Evolutionary conservation across 495 filamentous ascomycete species (phyloP), one percentile per base, ranked within the genome.

Genomic region (Aspergillus incahuasiensis): DNA sequence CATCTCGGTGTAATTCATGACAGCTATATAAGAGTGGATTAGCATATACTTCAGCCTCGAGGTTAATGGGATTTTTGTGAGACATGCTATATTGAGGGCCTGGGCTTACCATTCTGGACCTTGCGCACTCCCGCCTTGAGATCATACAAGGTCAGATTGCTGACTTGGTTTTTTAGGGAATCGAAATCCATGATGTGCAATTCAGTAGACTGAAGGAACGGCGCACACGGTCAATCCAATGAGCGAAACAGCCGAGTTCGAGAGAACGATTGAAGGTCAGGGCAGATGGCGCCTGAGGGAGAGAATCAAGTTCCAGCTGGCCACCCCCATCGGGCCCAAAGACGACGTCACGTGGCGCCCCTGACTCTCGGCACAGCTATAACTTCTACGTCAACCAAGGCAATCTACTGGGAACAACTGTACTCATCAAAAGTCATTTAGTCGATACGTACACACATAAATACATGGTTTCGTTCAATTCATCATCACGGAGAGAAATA

Each of bases 1-100:
- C 92, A 97, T 97, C 69, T 97, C 94, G n/a, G 94, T 98, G 71
- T 92, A 97, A 73, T 97, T 98, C 94, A 97, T 97, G 39, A 98
- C 92, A 59, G 91, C 92, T 97, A 65, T 59, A 20, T 18, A 64
- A 59, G 46, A 59, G 44, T 20, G 34, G 30, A n/a, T 50, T 13
- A 48, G 20, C 6, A 56, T 0, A 40, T 40, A 18, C 12, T 16
- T 18, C 8, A 47, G 6, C 8, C 24, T 47, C 5, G 28, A 32
- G 1, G 21, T 1, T 1, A 43, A 3, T 18, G 16, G 22, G 8
- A 43, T 6, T 21, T 2, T 25, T 28, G 16, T 15, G 22, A 11
- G 11, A n/a, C 22, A 25, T 52, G 25, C 41, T 21, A 9, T 9
- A 16, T 15, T 12, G 25, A 48, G 6, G 34, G 25, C 11, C 24